Base-by-base conservation (phyloP, 805 yeast species). In the Tetrapisispora iriomotensis region DNA sequence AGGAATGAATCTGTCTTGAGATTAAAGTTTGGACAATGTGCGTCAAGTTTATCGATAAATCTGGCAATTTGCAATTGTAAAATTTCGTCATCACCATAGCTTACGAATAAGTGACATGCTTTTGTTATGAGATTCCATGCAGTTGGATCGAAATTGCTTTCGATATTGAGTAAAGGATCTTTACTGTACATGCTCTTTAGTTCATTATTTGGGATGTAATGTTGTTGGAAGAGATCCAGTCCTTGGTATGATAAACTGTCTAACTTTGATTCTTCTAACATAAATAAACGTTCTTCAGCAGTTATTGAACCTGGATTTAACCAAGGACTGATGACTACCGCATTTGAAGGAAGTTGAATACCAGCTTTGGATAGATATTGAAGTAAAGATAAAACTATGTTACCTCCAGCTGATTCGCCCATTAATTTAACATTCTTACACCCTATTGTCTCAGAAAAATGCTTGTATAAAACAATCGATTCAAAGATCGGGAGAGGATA, bases 321-420 rank as follows among this genome's bases (percentile, higher is more conserved):
- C 60, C 60, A 54, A 7, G 60, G 60, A 30, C 58, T 53, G 10
- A 54, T 36, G 3, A 39, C 43, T n/a, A 53, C 25, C 17, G 47
- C 51, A 37, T 47, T 48, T 18, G 40, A 34, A 9, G 60, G 60
- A 10, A 42, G n/a, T 1, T 6, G 21, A 26, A 36, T 20, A 4
- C 33, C 25, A 20, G 34, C 36, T 29, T 25, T 28, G 6, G 35
- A 34, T 18, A 49, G 33, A 30, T 43, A 43, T 20, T 41, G 38
- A 17, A 54, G 31, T 17, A 51, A 33, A 32, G 48, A 38, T 9
- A 53, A 25, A 8, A 47, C 40, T 10, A 53, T 25, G 25, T 50
- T 45, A 8, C 55, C 60, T 15, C 60, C 60, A 4, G 55, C 51
- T 4, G 60, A 54, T 22, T 54, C 60, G n/a, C 60, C 60, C 30